Base-by-base conservation (phyloP, 2,329 filamentous ascomycete genomes). In the Aureobasidium melanogenum region DNA sequence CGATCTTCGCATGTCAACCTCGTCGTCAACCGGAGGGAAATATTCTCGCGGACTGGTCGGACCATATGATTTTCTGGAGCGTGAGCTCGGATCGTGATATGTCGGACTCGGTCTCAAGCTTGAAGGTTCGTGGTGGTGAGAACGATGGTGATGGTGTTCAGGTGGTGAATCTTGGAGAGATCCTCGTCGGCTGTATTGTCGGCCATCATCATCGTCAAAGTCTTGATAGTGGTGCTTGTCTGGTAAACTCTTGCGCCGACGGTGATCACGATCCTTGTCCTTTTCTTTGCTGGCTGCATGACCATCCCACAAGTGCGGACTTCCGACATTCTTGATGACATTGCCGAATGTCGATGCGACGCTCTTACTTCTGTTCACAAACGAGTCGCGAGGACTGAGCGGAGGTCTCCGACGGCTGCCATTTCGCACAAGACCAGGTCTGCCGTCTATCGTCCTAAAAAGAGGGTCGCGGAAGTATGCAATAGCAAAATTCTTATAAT, bases 401-500 rank as follows among this genome's bases (percentile, higher is more conserved):
- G 62, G 64, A 41, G 68, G 70, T 26, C 56, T 28, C 39, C 69
- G 67, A 47, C 69, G 72, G 57, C 69, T 71, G 48, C 72, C 72
- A 22, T 73, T 70, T 5, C 76, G 72, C 61, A 78, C 72, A 41
- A 79, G 75, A 0, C 71, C 71, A 3, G 78, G 76, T 38, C 77
- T 68, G 7, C 73, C 72, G 52, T 76, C 73, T 5, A 73, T 70
- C 55, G 78, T 77, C 52, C 78, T 72, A 63, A 79, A 79, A 34
- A 80, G 71, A 12, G 78, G 78, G 61, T 81, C 77, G 39, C 74
- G 71, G 68, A 81, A 80, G 68, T 81, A 80, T 17, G 71, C 72
- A 54, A 74, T 68, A 7, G 77, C 78, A 4, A 76, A 77, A 15
- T 74, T 75, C 46, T 68, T 68, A 59, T 74, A 71, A 3, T 74